These are phyloP conservation scores for Mortierella sp. DNA, from an alignment of 371 early-diverging fungal genomes.

Conservation along the genomic window DNA sequence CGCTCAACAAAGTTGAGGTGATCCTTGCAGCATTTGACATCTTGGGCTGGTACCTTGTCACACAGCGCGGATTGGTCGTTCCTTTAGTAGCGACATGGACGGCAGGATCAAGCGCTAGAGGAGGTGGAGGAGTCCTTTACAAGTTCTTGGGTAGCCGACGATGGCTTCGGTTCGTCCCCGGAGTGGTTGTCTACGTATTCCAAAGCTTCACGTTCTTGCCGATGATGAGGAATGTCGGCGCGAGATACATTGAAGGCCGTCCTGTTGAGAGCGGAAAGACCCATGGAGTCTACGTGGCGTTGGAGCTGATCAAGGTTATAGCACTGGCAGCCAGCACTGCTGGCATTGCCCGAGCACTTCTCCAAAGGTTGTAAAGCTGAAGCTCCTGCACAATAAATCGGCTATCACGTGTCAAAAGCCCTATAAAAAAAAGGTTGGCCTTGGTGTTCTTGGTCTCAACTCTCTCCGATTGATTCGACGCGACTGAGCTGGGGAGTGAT, in stretches of 20 bases:
- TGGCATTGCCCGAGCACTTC: slow-evolving; percentile 17
- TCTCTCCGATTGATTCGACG: too few relatives aligned
- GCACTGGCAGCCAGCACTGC: slow-evolving; percentile 21
- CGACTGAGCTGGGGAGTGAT: too few relatives aligned
- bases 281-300: slow-evolving; percentile 35
- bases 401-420: too few relatives aligned
- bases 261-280: slow-evolving; percentile 21
- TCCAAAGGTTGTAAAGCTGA: slow-evolving; percentile 1
- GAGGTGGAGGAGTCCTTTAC: neutral
- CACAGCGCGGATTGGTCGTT: slow-evolving; percentile 25
- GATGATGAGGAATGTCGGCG: slow-evolving; percentile 22
- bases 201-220: slow-evolving; percentile 44
- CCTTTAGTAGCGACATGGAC: neutral
- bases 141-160: slow-evolving; percentile 13
- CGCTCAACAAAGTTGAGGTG: slow-evolving; percentile 50
- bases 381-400: too few relatives aligned
- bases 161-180: slow-evolving; percentile 25
- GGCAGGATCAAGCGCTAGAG: neutral
- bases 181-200: slow-evolving; percentile 27
- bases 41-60: slow-evolving; percentile 37
- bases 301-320: slow-evolving; percentile 30
- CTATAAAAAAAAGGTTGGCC: too few relatives aligned
- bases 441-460: too few relatives aligned
- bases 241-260: slow-evolving; percentile 31
- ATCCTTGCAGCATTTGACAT: slow-evolving; percentile 41